Evolutionary conservation across 371 early-diverging fungal species (phyloP), one percentile per base, ranked within the genome.

Genomic region (Zancudomyces culisetae): DNA sequence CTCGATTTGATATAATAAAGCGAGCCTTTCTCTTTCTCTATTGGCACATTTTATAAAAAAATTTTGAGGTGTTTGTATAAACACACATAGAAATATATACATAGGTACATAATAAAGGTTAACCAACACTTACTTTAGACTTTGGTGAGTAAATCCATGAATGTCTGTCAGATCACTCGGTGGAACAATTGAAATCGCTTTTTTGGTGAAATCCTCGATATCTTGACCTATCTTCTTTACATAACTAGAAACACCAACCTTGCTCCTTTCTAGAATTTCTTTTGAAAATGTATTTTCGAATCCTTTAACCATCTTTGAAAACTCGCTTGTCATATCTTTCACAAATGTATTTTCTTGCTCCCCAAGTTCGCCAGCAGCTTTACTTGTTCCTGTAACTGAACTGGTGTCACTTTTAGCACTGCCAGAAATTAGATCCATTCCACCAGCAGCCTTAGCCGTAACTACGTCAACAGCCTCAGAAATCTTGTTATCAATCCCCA

Each of bases 201-300:
- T 59, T 43, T 66, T 63, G 1, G 66, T 65, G 53, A 66, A 57
- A 50, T 64, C 67, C 0, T 63, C 35, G 15, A 66, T 43, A 39
- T 66, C 50, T 12, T 3, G 8, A 3, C 50, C 50, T 18, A 49
- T 24, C 23, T 49, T 49, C 3, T 49, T 19, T 10, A 49, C 28
- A 2, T 29, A 30, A 35, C 4, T 19, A 8, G 28, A 12, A 2
- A 49, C 6, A 20, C 40, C 40, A 2, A 35, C 3, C 20, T 35
- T 24, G n/a, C 40, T 28, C 13, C 22, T 18, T 30, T 29, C 30
- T 12, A 49, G 22, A 3, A 23, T 18, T 2, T 8, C 30, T 49
- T 49, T 49, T 27, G 26, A 29, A 35, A 29, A 48, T 8, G 24
- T 48, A 3, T 29, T 18, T 6, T 27, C 29, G 18, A 48, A 23